Percentiles rank a stretch among this genome's conserved stretches.
Evolutionary conservation across 805 yeast species (phyloP).

Genomic region (Metschnikowia peoriensis): DNA sequence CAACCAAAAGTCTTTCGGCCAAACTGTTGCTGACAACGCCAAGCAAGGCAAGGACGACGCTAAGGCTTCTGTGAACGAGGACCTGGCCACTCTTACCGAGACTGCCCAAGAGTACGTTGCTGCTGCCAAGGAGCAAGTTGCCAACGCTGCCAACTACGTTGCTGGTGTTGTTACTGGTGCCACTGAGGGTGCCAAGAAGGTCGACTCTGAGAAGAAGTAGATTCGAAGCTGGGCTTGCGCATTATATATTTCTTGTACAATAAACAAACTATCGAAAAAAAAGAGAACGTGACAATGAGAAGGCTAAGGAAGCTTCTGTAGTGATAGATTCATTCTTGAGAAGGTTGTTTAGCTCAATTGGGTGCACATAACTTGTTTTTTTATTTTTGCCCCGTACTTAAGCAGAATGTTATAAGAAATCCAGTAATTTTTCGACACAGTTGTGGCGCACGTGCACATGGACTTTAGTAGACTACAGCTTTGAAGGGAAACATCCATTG

Average conservation of each 20-base stretch:
- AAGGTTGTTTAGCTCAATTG: too few relatives aligned
- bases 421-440: too few relatives aligned
- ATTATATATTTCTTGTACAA: not conserved
- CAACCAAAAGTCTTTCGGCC: conserved; percentile 64
- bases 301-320: too few relatives aligned
- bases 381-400: too few relatives aligned
- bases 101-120: conserved; percentile 48
- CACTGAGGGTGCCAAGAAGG: conserved; percentile 48
- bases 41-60: conserved; percentile 56
- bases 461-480: too few relatives aligned
- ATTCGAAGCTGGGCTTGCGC: not conserved
- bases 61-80: conserved; percentile 26
- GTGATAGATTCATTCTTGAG: not conserved
- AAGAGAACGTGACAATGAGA: too few relatives aligned
- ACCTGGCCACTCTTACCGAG: conserved; percentile 35
- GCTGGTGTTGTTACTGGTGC: conserved; percentile 57
- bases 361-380: too few relatives aligned
- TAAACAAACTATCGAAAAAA: not conserved
- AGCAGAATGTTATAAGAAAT: too few relatives aligned
- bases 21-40: conserved; percentile 64
- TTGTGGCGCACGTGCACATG: too few relatives aligned
- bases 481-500: too few relatives aligned
- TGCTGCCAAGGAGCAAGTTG: conserved; percentile 53
- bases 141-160: conserved; percentile 56
- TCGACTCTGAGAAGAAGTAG: conserved; percentile 27